Evolutionary conservation across 2,329 filamentous ascomycete species (phyloP).

Genomic region (Diplodia scrobiculata): DNA sequence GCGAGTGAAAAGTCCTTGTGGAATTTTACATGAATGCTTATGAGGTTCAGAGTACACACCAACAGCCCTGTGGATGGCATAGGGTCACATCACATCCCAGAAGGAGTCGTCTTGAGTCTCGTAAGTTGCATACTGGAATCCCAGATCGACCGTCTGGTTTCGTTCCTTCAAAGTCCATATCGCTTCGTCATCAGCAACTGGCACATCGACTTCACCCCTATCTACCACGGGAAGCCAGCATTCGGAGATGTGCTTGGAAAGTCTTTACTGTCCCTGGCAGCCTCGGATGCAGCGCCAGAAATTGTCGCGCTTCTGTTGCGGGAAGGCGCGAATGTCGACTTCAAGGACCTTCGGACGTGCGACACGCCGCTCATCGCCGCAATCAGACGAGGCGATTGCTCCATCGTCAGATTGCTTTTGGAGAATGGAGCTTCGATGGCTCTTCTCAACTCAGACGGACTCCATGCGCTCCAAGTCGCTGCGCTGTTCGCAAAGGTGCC

Average conservation of each 20-base stretch:
- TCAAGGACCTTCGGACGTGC: background rate
- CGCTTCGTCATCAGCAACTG: background rate
- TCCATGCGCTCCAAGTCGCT: background rate
- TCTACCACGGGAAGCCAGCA: background rate
- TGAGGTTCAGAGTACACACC: background rate
- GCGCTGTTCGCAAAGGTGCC: background rate
- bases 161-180: background rate
- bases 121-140: background rate
- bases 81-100: background rate
- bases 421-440: background rate
- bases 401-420: background rate
- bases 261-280: conserved; percentile 1
- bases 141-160: background rate
- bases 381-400: background rate
- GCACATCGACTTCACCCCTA: background rate
- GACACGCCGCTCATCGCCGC: conserved; percentile 4
- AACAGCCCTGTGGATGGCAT: background rate
- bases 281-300: background rate
- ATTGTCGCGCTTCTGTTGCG: background rate
- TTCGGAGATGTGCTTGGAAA: background rate
- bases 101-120: background rate
- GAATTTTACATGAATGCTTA: background rate
- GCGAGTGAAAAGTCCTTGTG: background rate
- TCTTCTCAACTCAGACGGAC: background rate
- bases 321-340: background rate